A percentile compares a stretch with the other conserved stretches of the same genome.
phyloP scores from a whole-genome alignment of 2,329 filamentous ascomycete species.

The Alternaria brassicae region DNA sequence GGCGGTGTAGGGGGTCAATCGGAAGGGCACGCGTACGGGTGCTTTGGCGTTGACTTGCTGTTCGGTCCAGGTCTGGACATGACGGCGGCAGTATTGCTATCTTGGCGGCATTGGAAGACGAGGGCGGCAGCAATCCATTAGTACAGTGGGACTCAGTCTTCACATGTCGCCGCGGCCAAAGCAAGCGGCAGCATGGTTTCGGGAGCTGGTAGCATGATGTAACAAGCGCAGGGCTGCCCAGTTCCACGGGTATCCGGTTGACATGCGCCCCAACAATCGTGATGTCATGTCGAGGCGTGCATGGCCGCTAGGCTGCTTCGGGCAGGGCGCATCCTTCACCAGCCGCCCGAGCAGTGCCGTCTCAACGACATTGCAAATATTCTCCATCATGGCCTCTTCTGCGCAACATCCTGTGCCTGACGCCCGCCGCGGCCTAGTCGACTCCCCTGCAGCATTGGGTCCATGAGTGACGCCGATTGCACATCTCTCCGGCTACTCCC shows the following conservation, averaged over 20 bases:
- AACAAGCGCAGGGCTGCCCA: conserved; percentile 8
- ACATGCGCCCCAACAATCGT: conserved; percentile 21
- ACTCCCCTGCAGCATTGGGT: conserved; percentile 24
- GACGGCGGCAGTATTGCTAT: conserved; percentile 5
- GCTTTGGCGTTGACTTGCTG: conserved; percentile 37
- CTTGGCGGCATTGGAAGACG: conserved; percentile 22
- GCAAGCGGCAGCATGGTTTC: background rate
- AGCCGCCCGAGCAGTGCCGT: conserved; percentile 4
- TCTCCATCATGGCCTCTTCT: conserved; percentile 13
- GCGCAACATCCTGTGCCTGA: conserved; percentile 17
- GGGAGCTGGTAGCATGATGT: conserved; percentile 19
- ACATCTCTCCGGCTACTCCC: conserved; percentile 19
- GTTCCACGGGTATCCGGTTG: conserved; percentile 1
- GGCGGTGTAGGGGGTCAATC: background rate
- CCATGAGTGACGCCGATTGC: conserved; percentile 22
- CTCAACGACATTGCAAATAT: conserved; percentile 3
- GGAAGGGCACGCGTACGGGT: conserved; percentile 48
- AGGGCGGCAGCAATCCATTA: conserved; percentile 5
- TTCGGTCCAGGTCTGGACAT: conserved; percentile 34
- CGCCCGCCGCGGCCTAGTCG: conserved; percentile 28
- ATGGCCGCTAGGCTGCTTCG: conserved; percentile 20
- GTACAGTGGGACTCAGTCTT: conserved; percentile 4
- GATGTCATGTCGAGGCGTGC: conserved; percentile 38
- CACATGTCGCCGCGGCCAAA: conserved; percentile 9
- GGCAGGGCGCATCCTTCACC: conserved; percentile 15